These are phyloP conservation scores for Coniophora puteana DNA, from an alignment of 1,284 basidiomycete genomes.

Conservation along the genomic window DNA sequence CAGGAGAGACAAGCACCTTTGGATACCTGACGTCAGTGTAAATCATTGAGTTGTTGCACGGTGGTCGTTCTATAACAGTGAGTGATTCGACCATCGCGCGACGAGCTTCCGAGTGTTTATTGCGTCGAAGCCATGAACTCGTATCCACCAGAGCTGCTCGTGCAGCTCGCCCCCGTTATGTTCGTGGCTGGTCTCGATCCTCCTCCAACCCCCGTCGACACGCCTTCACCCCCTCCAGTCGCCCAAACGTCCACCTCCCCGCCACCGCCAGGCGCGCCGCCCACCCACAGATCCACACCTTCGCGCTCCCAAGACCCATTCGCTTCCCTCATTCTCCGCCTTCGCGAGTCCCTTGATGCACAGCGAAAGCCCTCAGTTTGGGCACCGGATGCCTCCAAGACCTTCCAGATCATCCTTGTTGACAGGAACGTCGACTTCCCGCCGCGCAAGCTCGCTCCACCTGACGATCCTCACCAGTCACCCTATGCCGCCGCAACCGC, in stretches of 20 bases:
- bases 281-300: too few species aligned
- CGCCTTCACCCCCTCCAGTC: conserved; percentile 17
- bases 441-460: conserved; percentile 72
- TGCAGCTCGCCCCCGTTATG: conserved; percentile 87
- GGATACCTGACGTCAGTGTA: too few species aligned
- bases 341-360: conserved; percentile 60
- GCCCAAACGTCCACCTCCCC: conserved; percentile 15
- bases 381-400: conserved; percentile 62
- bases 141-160: conserved; percentile 80
- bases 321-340: conserved; percentile 43
- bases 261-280: too few species aligned
- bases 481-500: conserved; percentile 42
- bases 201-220: conserved; percentile 12
- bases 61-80: too few species aligned
- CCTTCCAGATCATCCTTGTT: conserved; percentile 80
- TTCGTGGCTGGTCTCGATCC: conserved; percentile 83
- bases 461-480: conserved; percentile 42
- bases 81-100: too few species aligned
- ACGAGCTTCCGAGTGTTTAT: too few species aligned
- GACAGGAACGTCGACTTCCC: conserved; percentile 84
- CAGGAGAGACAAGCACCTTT: too few species aligned
- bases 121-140: too few species aligned
- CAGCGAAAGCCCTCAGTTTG: conserved; percentile 61
- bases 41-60: too few species aligned
- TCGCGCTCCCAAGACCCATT: conserved; percentile 53